Conservation (phyloP, 495 filamentous ascomycete genomes). For the Coniosporium apollinis region DNA sequence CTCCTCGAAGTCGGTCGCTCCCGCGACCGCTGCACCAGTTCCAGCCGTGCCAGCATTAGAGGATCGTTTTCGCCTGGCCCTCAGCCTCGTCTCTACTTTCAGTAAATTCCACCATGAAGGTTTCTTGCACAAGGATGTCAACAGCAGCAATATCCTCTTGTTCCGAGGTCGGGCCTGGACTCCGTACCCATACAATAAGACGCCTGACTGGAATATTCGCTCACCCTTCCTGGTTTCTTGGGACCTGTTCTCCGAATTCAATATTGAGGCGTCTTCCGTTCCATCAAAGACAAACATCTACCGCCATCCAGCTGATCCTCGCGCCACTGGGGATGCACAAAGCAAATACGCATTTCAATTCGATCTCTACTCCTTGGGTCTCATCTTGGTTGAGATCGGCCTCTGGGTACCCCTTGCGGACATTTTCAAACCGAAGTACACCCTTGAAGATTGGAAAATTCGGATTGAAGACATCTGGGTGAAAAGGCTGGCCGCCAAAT, state of each 20-base stretch:
- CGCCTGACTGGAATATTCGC: slow-evolving; percentile 30
- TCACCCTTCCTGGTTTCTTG: slow-evolving; percentile 66
- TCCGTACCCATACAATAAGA: slow-evolving; percentile 10
- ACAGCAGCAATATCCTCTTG: slow-evolving; percentile 65
- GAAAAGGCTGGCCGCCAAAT: slow-evolving; percentile 33
- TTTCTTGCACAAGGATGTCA: slow-evolving; percentile 65
- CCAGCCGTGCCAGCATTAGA: slow-evolving; percentile 39
- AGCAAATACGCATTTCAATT: slow-evolving; percentile 44
- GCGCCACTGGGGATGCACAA: slow-evolving; percentile 12
- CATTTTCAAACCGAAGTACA: slow-evolving; percentile 51
- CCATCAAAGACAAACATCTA: slow-evolving; percentile 36
- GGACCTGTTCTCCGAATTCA: slow-evolving; percentile 60
- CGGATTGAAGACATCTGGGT: slow-evolving; percentile 45
- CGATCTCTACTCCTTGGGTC: slow-evolving; percentile 72
- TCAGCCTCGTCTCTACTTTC: slow-evolving; percentile 59
- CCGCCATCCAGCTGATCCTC: slow-evolving; percentile 59
- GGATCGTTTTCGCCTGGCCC: slow-evolving; percentile 68
- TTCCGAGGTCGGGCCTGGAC: slow-evolving; percentile 34
- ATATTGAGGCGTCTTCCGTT: slow-evolving; percentile 26
- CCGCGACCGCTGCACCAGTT: slow-evolving; percentile 29
- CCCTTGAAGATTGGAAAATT: slow-evolving; percentile 43
- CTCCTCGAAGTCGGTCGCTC: slow-evolving; percentile 25
- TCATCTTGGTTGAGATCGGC: slow-evolving; percentile 73
- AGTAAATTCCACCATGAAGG: slow-evolving; percentile 61
- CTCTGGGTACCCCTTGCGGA: slow-evolving; percentile 67